A percentile compares a stretch with the other conserved stretches of the same genome.
These are phyloP conservation scores for Epichloe festucae DNA, from an alignment of 2,329 filamentous ascomycete species.

Conservation along the genomic window DNA sequence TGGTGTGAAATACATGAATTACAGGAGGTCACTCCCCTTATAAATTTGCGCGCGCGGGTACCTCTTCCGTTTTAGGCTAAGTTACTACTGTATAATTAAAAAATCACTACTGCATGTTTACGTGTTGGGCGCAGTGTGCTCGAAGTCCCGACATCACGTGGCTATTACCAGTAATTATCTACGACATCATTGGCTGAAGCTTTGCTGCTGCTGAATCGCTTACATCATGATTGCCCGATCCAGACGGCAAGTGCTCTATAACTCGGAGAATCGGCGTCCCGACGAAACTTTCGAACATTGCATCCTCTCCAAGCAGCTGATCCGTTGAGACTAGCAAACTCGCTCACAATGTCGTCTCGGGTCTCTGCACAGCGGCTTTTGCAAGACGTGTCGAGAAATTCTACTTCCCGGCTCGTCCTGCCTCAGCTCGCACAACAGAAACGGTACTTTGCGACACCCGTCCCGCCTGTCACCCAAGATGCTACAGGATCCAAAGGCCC, in stretches of 20 bases:
- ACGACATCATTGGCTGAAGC: slow-evolving; percentile 14
- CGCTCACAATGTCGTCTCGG: slow-evolving; percentile 18
- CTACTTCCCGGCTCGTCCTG: slow-evolving; percentile 15
- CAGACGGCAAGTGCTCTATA: neutral
- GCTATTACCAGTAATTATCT: slow-evolving; percentile 9
- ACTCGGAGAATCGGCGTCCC: slow-evolving; percentile 1
- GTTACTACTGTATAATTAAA: too few species aligned
- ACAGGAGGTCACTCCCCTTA: too few species aligned
- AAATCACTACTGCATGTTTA: too few species aligned
- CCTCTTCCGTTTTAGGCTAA: too few species aligned
- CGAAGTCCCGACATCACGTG: slow-evolving; percentile 16
- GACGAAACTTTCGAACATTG: neutral
- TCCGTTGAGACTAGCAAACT: neutral
- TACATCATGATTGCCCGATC: slow-evolving; percentile 6
- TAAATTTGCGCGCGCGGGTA: too few species aligned
- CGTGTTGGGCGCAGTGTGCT: too few species aligned
- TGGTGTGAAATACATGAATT: too few species aligned
- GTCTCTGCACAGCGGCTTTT: slow-evolving; percentile 18
- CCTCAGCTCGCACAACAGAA: slow-evolving; percentile 19
- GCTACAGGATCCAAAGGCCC: slow-evolving; percentile 59
- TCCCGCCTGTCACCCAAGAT: slow-evolving; percentile 71
- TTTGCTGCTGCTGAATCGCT: rapidly evolving
- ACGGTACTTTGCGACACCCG: slow-evolving; percentile 27
- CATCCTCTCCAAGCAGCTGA: neutral
- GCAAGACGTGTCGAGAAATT: slow-evolving; percentile 13